Evolutionary conservation across 345 rosid species (phyloP).

Genomic region (Kernera saxatilis): DNA sequence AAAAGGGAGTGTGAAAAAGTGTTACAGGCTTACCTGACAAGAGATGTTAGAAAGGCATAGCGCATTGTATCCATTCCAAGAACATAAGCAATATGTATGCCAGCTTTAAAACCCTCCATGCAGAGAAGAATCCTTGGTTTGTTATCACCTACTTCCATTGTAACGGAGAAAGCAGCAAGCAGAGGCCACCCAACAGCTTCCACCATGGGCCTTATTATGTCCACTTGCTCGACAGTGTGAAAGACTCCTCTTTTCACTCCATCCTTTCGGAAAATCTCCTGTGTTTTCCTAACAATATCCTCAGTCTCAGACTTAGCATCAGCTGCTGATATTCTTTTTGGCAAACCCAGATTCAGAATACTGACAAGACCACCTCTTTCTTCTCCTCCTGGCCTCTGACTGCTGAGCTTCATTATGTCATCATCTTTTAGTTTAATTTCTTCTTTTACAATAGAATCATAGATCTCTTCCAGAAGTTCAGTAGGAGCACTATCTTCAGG

Average conservation of each 20-base stretch:
- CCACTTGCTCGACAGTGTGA: conserved; percentile 66
- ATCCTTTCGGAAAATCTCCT: conserved; percentile 81
- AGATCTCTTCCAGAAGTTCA: conserved; percentile 82
- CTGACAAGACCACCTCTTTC: conserved; percentile 85
- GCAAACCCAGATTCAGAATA: conserved; percentile 85
- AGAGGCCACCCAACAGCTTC: conserved; percentile 99
- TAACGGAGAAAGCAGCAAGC: conserved; percentile 96
- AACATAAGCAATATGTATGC: conserved; percentile 81
- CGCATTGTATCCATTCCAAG: conserved; percentile 99
- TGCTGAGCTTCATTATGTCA: conserved; percentile 49
- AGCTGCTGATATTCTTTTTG: conserved; percentile 57
- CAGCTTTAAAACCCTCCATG: conserved; percentile 99
- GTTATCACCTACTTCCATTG: conserved; percentile 98
- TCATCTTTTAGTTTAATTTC: conserved; percentile 96
- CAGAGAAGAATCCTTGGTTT: conserved; percentile 84
- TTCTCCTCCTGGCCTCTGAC: conserved; percentile 76
- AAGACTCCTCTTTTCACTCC: conserved; percentile 88
- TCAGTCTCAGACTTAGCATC: conserved; percentile 85
- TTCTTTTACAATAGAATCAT: conserved; percentile 90
- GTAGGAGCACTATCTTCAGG: conserved; percentile 77
- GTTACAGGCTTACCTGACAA: conserved; percentile 66
- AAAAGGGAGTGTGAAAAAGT: neutral
- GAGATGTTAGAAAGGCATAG: conserved; percentile 93
- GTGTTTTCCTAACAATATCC: conserved; percentile 84
- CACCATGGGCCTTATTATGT: conserved; percentile 91